These are phyloP conservation scores for Polygonum aviculare DNA, from an alignment of 148 eudicot species.

Conservation along the genomic window DNA sequence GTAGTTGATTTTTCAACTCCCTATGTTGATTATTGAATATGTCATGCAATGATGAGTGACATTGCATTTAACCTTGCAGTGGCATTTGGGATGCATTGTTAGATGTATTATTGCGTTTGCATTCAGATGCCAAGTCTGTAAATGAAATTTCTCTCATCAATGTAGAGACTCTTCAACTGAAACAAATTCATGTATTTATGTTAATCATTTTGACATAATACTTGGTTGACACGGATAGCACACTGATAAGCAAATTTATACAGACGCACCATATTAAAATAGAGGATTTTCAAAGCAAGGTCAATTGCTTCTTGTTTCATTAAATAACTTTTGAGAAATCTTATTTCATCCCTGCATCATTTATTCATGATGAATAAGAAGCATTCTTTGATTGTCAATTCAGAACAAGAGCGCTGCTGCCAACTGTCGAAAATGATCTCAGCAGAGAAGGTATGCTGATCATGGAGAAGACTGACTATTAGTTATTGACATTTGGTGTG, in stretches of 20 bases:
- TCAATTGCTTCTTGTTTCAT: neutral
- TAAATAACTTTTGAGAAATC: neutral
- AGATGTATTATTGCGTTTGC: neutral
- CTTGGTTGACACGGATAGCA: neutral
- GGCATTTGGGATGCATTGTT: neutral
- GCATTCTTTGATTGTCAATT: slow-evolving; percentile 20
- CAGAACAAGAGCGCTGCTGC: slow-evolving; percentile 48
- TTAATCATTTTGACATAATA: neutral
- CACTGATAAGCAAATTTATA: neutral
- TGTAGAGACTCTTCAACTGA: neutral
- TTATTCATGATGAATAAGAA: neutral
- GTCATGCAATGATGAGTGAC: neutral
- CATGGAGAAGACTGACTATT: neutral
- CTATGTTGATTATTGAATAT: neutral
- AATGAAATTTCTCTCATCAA: neutral
- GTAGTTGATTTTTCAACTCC: slow-evolving; percentile 16
- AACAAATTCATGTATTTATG: neutral
- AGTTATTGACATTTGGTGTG: neutral
- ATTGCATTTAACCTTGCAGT: neutral
- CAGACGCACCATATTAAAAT: neutral
- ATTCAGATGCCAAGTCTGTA: neutral
- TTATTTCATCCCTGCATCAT: neutral
- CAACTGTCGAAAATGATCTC: slow-evolving; percentile 29
- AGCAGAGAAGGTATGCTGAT: slow-evolving; percentile 41
- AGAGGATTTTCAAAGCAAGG: neutral